Evolutionary conservation across 306 rosid genomes (phyloP).

Genomic region (Astragalus membranaceus): DNA sequence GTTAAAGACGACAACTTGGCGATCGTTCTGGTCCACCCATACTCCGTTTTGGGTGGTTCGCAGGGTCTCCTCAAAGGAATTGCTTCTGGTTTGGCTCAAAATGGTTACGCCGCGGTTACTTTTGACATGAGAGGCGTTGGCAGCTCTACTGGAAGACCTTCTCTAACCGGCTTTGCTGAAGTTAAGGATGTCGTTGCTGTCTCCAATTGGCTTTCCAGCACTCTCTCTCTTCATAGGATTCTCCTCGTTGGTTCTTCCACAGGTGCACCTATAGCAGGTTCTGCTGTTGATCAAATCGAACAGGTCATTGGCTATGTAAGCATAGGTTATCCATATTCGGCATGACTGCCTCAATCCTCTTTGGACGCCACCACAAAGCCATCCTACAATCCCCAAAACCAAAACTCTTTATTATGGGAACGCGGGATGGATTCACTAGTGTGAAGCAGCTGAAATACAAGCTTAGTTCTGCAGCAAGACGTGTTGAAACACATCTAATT

Average conservation of each 20-base stretch:
- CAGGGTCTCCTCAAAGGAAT: constrained; percentile 86
- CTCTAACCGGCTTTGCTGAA: constrained; percentile 78
- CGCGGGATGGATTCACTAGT: constrained; percentile 80
- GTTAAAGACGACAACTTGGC: constrained; percentile 21
- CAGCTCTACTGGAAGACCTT: constrained; percentile 62
- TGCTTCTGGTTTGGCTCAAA: constrained; percentile 54
- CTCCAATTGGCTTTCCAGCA: constrained; percentile 47
- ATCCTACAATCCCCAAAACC: constrained; percentile 66
- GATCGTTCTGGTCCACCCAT: constrained; percentile 85
- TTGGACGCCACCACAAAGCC: constrained; percentile 82
- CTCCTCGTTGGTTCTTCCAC: constrained; percentile 91
- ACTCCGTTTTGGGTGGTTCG: constrained; percentile 80
- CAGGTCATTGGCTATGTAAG: constrained; percentile 81
- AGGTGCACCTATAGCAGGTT: constrained; percentile 98
- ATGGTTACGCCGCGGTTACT: constrained; percentile 58
- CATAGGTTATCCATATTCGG: constrained; percentile 98
- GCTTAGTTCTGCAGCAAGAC: constrained; percentile 64
- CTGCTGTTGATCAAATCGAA: constrained; percentile 73
- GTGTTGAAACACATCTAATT: constrained; percentile 53
- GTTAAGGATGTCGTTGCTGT: constrained; percentile 70
- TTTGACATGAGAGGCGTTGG: constrained; percentile 94
- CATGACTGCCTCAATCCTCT: constrained; percentile 71
- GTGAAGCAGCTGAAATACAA: constrained; percentile 72
- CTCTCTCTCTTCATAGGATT: constrained; percentile 32
- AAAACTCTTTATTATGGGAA: constrained; percentile 85